These are phyloP conservation scores for Tricholoma matsutake DNA, from an alignment of 768 basidiomycete species.

Conservation along the genomic window DNA sequence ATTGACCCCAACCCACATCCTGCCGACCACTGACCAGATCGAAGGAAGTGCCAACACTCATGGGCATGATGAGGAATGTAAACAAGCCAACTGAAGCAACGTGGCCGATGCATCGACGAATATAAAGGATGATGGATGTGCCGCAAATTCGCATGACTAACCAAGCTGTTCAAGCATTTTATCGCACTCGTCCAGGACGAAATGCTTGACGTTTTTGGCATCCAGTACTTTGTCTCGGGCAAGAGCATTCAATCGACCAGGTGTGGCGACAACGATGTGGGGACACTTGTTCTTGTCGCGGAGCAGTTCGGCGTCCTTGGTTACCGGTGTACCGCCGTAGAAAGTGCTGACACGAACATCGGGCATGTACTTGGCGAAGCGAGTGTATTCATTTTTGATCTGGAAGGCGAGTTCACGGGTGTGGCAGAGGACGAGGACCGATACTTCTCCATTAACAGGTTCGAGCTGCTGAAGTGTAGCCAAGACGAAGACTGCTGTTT, in stretches of 20 bases:
- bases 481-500: conserved; percentile 98
- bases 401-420: conserved; percentile 99
- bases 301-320: conserved; percentile 90
- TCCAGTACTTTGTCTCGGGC: conserved; percentile 94
- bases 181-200: conserved; percentile 99
- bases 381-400: conserved; percentile 99
- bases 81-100: conserved; percentile 40
- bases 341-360: conserved; percentile 97
- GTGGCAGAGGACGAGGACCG: conserved; percentile 97
- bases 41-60: conserved; percentile 36
- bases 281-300: conserved; percentile 97
- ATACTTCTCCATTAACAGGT: conserved; percentile 96
- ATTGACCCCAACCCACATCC: conserved; percentile 36
- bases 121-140: conserved; percentile 50
- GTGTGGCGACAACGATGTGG: conserved; percentile 98
- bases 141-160: conserved; percentile 92
- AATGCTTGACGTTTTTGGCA: conserved; percentile 96
- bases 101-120: conserved; percentile 44
- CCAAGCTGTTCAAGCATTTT: conserved; percentile 99
- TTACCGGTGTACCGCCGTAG: conserved; percentile 94
- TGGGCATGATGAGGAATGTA: conserved; percentile 34
- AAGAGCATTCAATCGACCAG: conserved; percentile 94
- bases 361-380: conserved; percentile 99
- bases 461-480: conserved; percentile 98
- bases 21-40: conserved; percentile 36